phyloP scores from a whole-genome alignment of 768 basidiomycete species.

The Phylloporus sp. region DNA sequence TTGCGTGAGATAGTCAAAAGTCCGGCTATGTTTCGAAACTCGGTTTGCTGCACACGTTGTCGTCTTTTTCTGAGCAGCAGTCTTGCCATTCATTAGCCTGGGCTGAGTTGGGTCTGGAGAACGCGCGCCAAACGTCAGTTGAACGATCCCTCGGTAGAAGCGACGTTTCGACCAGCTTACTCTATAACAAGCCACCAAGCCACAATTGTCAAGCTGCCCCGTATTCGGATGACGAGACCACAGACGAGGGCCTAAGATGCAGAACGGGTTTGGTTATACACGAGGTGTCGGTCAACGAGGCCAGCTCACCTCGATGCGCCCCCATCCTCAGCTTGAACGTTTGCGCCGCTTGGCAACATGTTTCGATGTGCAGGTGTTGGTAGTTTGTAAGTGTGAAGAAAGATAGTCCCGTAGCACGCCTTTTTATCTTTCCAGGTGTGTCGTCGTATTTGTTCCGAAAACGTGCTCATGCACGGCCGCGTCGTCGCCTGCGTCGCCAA shows the following conservation, averaged over 20 bases:
- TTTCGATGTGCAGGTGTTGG: neutral
- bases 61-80: constrained; percentile 14
- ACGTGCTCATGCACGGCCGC: no score
- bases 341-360: neutral
- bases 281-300: neutral
- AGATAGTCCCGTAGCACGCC: no score
- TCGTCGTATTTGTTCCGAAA: neutral
- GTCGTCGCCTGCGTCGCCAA: neutral
- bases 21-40: constrained; percentile 21
- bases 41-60: constrained; percentile 12
- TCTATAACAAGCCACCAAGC: neutral
- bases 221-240: constrained; percentile 5
- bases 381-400: neutral
- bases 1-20: constrained; percentile 29
- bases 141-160: neutral
- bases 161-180: neutral
- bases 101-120: neutral
- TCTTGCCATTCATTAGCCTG: constrained; percentile 4
- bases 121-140: neutral
- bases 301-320: constrained; percentile 5
- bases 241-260: constrained; percentile 6
- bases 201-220: constrained; percentile 16
- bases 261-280: neutral
- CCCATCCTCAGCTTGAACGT: no score
- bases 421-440: constrained; percentile 6